These are phyloP conservation scores for Dipsacomyces acuminosporus DNA, from an alignment of 371 early-diverging fungal genomes.

Conservation along the genomic window DNA sequence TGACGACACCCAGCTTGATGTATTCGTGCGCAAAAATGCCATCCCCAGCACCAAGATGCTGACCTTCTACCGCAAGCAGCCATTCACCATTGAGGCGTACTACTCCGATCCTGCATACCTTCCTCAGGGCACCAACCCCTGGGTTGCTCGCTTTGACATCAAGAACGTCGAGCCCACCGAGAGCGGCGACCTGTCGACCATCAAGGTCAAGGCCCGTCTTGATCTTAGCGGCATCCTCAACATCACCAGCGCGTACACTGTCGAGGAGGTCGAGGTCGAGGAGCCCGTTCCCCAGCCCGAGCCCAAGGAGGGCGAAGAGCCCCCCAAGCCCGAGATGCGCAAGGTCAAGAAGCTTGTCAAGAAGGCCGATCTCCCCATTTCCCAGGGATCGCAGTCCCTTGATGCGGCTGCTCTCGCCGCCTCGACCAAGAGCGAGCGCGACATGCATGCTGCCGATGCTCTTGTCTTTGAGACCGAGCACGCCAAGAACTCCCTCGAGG, in stretches of 20 bases:
- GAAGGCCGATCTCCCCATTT: slow-evolving; percentile 79
- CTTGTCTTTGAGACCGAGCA: slow-evolving; percentile 91
- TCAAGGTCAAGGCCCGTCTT: slow-evolving; percentile 90
- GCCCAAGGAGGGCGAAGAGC: slow-evolving; percentile 52
- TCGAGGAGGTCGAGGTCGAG: slow-evolving; percentile 79
- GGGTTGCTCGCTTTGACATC: slow-evolving; percentile 65
- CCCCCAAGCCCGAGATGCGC: slow-evolving; percentile 53
- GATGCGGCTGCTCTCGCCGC: slow-evolving; percentile 55
- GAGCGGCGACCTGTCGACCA: slow-evolving; percentile 59
- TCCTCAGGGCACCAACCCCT: slow-evolving; percentile 65
- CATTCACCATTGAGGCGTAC: slow-evolving; percentile 75
- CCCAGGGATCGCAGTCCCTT: slow-evolving; percentile 57
- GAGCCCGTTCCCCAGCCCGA: slow-evolving; percentile 51
- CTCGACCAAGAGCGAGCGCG: slow-evolving; percentile 72
- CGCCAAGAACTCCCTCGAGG: slow-evolving; percentile 92
- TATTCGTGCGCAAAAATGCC: slow-evolving; percentile 63
- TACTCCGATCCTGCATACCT: slow-evolving; percentile 62
- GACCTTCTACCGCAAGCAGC: slow-evolving; percentile 75
- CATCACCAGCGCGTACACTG: slow-evolving; percentile 81
- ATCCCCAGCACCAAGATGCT: slow-evolving; percentile 84
- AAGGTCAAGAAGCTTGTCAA: slow-evolving; percentile 83
- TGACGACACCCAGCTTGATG: slow-evolving; percentile 65
- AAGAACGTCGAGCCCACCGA: slow-evolving; percentile 55
- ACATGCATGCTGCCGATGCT: slow-evolving; percentile 81
- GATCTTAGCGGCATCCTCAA: slow-evolving; percentile 78